Evolutionary conservation across 2,329 filamentous ascomycete species (phyloP), one percentile per base, ranked within the genome.

Genomic region (Penicillium sclerotiorum): DNA sequence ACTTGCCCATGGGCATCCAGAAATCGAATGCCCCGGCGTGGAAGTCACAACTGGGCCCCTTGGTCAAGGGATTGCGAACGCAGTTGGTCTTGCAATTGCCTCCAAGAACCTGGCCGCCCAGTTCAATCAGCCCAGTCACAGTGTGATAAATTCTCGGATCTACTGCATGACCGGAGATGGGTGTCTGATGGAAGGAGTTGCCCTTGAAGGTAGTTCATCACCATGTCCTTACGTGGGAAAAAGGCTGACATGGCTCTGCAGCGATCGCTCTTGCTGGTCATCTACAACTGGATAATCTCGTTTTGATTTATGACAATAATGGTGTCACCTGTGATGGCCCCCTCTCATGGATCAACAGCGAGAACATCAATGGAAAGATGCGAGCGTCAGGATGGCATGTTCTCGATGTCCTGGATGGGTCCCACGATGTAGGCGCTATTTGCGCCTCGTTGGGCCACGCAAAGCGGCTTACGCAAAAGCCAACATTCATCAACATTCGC

Each of bases 1-100:
- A 8, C 50, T 55, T 8, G 45, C 32, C 20, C 53, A 48, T n/a
- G 51, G 22, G 3, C 58, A 75, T 57, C 80, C 79, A 3, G 78
- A 83, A 61, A 80, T 82, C 45, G 78, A 83, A 57, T 65, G 76
- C 53, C 71, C 77, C 15, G 79, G 78, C 5, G 73, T 82, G 42
- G 79, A 84, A 62, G 77, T 83, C 8, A 83, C 80, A 1, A 83
- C 80, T 0, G 80, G 80, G 0, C 80, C 80, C 5, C 67, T 83
- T 0, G 80, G 80, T 1, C 80, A 84, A 57, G 80, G 80, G 2
- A 70, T 83, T 13, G 78, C 79, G 15, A 83, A 82, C 55, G 78
- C 80, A 1, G 80, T 83, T 13, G 80, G 80, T 1, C 66, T 83
- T 8, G 80, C 80, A 17, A 78, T 82, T 54, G 80, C 80, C 0